Evolutionary conservation across 768 basidiomycete species (phyloP), one percentile per base, ranked within the genome.

Genomic region (Termitomyces titanicus): DNA sequence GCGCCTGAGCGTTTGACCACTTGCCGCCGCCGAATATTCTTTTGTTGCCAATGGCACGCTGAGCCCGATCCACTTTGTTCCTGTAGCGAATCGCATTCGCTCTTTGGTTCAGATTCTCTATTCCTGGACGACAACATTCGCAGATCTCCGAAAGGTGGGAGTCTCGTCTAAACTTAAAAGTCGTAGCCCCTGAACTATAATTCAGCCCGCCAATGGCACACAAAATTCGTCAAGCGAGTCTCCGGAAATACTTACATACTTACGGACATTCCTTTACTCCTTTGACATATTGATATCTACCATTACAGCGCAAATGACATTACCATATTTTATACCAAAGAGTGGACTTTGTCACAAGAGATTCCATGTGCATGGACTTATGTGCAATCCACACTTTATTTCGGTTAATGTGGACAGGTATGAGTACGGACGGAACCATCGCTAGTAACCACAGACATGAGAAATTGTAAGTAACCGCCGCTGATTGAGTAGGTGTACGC

Each of bases 131-230:
- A 44, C 42, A 52, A 45, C 9, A 25, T 17, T 47, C 58, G 54
- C 58, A 53, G 46, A 59, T 59, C 54, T 38, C 58, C 58, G 58
- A 24, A 39, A 34, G 43, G 53, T 53, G 58, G 55, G 54, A 46
- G 29, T 56, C 48, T 53, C n/a, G n/a, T 48, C 47, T 29, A 29
- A 59, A 55, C 50, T 52, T 55, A 42, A 34, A 51, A 47, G 49
- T 51, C 10, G 34, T 54, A 22, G 44, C n/a, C 39, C 33, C 3
- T 31, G 35, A 43, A 45, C 51, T 5, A 24, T 33, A 39, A 47
- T 25, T 42, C 13, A 29, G 29, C 18, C 11, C n/a, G n/a, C n/a
- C n/a, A n/a, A 20, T 47, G 6, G 12, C 20, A 22, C 33, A 33
- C 20, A 5, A 15, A 10, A 15, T 29, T 3, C 8, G 24, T 34